phyloP scores from a whole-genome alignment of 805 yeast genomes.

The Tetrapisispora arboricola region DNA sequence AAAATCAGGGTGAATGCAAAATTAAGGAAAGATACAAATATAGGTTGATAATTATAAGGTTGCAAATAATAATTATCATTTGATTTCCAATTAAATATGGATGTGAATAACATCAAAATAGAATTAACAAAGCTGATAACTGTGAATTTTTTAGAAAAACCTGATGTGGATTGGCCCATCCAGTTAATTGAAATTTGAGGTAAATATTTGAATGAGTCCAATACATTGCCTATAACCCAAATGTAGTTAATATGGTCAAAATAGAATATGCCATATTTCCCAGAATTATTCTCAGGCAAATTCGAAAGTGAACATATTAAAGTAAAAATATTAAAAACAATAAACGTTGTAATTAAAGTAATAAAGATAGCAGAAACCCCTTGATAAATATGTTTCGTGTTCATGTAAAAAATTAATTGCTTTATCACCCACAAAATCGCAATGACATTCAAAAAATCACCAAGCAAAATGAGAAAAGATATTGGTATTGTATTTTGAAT shows the following conservation, averaged over 20 bases:
- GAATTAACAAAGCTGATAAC: constrained; percentile 2
- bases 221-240: constrained; percentile 30
- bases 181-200: constrained; percentile 37
- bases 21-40: constrained; percentile 11
- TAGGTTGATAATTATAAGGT: constrained; percentile 20
- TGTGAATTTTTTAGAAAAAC: constrained; percentile 21
- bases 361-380: constrained; percentile 23
- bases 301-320: constrained; percentile 14
- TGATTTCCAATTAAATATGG: constrained; percentile 2
- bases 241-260: constrained; percentile 35
- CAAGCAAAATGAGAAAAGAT: constrained; percentile 12
- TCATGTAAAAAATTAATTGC: constrained; percentile 23
- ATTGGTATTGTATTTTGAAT: constrained; percentile 13
- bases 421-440: constrained; percentile 14
- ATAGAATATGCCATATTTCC: constrained; percentile 26
- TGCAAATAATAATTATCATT: constrained; percentile 8
- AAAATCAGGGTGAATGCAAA: constrained; percentile 11
- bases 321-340: constrained; percentile 12
- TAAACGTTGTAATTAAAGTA: constrained; percentile 1
- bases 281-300: constrained; percentile 15
- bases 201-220: constrained; percentile 21
- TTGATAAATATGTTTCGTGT: constrained; percentile 31
- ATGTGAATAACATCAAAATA: not conserved
- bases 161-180: constrained; percentile 27
- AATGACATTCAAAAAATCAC: constrained; percentile 11